phyloP scores from a whole-genome alignment of 108 stramenopile genomes.

The Skeletonema menzelii region DNA sequence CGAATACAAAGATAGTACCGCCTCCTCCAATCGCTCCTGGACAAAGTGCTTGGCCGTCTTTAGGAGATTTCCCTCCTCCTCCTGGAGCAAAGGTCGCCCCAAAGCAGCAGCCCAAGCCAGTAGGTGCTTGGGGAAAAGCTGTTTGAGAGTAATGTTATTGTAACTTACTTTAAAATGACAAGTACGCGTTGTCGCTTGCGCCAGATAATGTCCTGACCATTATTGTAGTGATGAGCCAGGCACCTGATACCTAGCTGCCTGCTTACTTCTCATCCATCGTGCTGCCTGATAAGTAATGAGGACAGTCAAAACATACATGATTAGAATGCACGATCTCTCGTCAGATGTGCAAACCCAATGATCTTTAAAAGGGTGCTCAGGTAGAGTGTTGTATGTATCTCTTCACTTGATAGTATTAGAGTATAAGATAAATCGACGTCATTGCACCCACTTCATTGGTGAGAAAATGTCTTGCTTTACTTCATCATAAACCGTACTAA shows the following conservation, averaged over 20 bases:
- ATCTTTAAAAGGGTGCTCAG: background rate
- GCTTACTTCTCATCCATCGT: too few relatives aligned
- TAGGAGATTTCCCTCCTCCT: constrained; percentile 44
- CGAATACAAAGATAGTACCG: constrained; percentile 7
- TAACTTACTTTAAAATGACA: background rate
- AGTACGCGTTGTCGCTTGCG: background rate
- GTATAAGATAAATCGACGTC: background rate
- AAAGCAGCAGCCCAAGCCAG: constrained; percentile 12
- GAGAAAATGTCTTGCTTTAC: too few relatives aligned
- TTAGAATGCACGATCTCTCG: background rate
- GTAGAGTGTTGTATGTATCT: background rate
- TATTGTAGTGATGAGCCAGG: too few relatives aligned
- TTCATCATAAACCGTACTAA: too few relatives aligned
- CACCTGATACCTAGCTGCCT: too few relatives aligned
- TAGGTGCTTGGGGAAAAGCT: constrained; percentile 42
- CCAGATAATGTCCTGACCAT: background rate
- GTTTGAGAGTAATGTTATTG: constrained; percentile 3
- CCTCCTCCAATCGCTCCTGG: constrained; percentile 29
- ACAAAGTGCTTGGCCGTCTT: constrained; percentile 28
- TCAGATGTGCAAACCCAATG: background rate
- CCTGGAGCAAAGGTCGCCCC: constrained; percentile 11
- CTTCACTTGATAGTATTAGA: constrained; percentile 2
- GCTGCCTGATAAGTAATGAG: background rate
- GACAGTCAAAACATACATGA: background rate
- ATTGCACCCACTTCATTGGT: background rate